Evolutionary conservation across 192 early-diverging fungal genomes (phyloP).

Genomic region (Gigaspora rosea): DNA sequence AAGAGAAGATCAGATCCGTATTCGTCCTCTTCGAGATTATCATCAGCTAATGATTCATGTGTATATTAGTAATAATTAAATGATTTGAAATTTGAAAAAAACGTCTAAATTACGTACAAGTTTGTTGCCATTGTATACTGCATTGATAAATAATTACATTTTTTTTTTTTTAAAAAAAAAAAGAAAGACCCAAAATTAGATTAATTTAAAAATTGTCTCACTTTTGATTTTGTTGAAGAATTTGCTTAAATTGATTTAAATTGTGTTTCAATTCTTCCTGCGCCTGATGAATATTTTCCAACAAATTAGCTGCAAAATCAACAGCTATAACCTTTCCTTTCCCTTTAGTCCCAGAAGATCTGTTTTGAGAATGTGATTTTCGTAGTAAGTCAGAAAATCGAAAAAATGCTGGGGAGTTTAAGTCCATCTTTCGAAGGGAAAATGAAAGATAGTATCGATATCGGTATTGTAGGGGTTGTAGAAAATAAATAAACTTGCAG

Average conservation of each 20-base stretch:
- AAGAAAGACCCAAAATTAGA: neutral
- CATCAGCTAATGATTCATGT: neutral
- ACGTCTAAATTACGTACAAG: too few species aligned
- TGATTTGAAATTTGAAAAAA: neutral
- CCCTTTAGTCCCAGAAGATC: neutral
- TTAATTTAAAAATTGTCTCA: neutral
- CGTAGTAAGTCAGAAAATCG: conserved; percentile 23
- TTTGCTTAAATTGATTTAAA: conserved; percentile 11
- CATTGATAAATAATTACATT: too few species aligned
- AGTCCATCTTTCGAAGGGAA: neutral
- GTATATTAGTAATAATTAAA: neutral
- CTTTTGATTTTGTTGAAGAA: conserved; percentile 20
- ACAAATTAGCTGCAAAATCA: conserved; percentile 16
- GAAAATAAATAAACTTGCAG: too few species aligned
- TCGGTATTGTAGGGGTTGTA: too few species aligned
- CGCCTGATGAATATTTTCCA: neutral
- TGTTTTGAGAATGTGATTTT: neutral
- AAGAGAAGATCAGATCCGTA: conserved; percentile 20
- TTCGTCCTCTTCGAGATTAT: conserved; percentile 4
- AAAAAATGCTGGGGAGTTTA: neutral
- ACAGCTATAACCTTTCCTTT: conserved; percentile 18
- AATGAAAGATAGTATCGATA: too few species aligned
- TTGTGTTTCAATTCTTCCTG: conserved; percentile 16
- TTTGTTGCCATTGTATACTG: too few species aligned
- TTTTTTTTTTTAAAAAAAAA: conserved; percentile 8